Conservation (phyloP, 1,139 yeast genomes). For the Eremothecium coryli region DNA sequence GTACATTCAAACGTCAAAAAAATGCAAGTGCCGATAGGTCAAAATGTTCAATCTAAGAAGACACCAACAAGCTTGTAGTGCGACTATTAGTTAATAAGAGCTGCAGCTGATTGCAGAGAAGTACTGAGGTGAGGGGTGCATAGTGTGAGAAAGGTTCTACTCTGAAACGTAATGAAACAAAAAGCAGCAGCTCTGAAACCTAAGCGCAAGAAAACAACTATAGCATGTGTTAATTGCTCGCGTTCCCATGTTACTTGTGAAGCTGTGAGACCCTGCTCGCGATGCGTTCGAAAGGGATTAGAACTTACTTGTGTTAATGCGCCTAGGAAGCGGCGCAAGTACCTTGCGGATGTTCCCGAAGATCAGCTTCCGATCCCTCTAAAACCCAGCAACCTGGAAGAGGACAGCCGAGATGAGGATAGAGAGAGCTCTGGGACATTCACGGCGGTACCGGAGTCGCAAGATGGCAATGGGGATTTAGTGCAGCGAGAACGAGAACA, state of each 20-base stretch:
- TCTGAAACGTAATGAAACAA: too few species aligned
- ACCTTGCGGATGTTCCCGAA: constrained; percentile 50
- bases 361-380: constrained; percentile 14
- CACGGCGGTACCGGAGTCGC: background rate
- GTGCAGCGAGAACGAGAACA: constrained; percentile 5
- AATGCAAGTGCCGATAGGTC: too few species aligned
- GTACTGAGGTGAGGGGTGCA: too few species aligned
- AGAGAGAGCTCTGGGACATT: background rate
- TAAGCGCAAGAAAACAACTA: constrained; percentile 48
- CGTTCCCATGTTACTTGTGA: constrained; percentile 86
- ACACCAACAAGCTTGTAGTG: too few species aligned
- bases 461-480: constrained; percentile 3
- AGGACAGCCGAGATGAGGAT: background rate
- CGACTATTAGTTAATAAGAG: too few species aligned
- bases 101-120: too few species aligned
- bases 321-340: constrained; percentile 77
- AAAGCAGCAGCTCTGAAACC: too few species aligned
- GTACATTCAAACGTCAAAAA: too few species aligned
- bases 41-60: too few species aligned
- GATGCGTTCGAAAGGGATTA: constrained; percentile 67
- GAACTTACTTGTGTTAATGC: constrained; percentile 79
- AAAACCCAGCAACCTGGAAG: constrained; percentile 5
- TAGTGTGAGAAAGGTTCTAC: too few species aligned
- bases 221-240: constrained; percentile 85
- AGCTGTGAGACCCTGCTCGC: constrained; percentile 65